Percentiles rank a stretch among this genome's conserved stretches.
phyloP scores from a whole-genome alignment of 2,329 filamentous ascomycete species.

The Rhinocladiella similis region DNA sequence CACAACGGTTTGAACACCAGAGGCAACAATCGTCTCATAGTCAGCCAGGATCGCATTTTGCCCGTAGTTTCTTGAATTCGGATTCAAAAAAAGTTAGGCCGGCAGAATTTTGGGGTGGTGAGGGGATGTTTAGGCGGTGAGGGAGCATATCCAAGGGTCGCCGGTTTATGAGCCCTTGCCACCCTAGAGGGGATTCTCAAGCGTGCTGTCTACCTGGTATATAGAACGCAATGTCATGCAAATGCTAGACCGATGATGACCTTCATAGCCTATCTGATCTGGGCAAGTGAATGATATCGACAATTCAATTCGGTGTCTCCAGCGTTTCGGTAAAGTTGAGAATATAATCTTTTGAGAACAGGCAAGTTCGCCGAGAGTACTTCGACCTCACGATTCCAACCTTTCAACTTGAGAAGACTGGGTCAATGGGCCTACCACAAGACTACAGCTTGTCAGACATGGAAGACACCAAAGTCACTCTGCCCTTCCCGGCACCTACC shows the following conservation, averaged over 20 bases:
- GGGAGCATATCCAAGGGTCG: neutral
- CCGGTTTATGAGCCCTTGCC: too few relatives aligned
- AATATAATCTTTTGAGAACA: too few relatives aligned
- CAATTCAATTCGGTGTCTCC: too few relatives aligned
- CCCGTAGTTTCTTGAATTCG: neutral
- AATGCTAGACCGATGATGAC: neutral
- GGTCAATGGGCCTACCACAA: constrained; percentile 19
- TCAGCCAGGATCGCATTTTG: neutral
- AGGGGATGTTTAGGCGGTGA: neutral
- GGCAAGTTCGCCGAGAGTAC: too few relatives aligned
- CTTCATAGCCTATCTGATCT: neutral
- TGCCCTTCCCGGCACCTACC: constrained; percentile 69
- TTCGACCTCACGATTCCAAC: too few relatives aligned
- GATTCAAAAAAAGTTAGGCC: constrained; percentile 6
- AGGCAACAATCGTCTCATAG: too few relatives aligned
- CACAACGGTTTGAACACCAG: neutral
- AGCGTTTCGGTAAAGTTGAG: too few relatives aligned
- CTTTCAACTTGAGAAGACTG: neutral
- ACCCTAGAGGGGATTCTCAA: too few relatives aligned
- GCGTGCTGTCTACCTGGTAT: neutral
- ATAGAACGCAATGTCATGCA: neutral
- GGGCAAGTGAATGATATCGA: too few relatives aligned
- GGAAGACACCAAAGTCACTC: constrained; percentile 24
- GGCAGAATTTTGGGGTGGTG: constrained; percentile 18
- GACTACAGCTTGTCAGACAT: constrained; percentile 15